phyloP scores from a whole-genome alignment of 306 rosid species.

The Parietaria judaica region DNA sequence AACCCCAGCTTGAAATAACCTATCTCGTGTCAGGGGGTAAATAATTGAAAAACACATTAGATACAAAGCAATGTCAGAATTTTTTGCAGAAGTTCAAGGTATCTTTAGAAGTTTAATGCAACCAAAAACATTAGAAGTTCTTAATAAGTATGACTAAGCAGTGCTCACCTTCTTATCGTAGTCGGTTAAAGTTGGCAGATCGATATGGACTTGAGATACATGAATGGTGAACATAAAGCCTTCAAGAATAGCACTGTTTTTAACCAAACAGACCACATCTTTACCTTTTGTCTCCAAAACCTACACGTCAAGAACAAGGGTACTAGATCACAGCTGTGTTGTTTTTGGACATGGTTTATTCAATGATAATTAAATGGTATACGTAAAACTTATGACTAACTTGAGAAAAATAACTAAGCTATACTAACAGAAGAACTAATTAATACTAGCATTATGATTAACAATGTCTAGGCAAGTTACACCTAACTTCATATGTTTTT shows the following conservation, averaged over 20 bases:
- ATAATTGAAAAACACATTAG: background rate
- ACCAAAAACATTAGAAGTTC: too few species aligned
- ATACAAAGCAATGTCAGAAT: background rate
- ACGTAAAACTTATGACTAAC: too few species aligned
- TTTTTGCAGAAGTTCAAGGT: background rate
- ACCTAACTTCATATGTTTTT: background rate
- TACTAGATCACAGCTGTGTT: background rate
- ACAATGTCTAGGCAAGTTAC: too few species aligned
- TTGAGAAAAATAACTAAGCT: too few species aligned
- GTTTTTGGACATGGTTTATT: background rate
- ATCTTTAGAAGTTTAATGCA: too few species aligned
- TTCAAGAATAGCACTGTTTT: conserved; percentile 19
- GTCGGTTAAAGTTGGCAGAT: conserved; percentile 24
- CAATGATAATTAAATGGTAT: too few species aligned
- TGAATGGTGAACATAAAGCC: conserved; percentile 19
- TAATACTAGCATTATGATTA: background rate
- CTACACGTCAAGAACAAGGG: conserved; percentile 1
- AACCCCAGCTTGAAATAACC: conserved; percentile 70
- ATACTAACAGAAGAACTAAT: too few species aligned
- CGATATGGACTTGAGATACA: conserved; percentile 20
- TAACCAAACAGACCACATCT: conserved; percentile 21
- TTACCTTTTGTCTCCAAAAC: conserved; percentile 19
- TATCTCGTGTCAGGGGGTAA: background rate
- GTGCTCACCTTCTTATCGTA: conserved; percentile 21
- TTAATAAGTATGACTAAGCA: background rate